Evolutionary conservation across 768 basidiomycete species (phyloP), one percentile per base, ranked within the genome.

Genomic region (Mycena vulgaris): DNA sequence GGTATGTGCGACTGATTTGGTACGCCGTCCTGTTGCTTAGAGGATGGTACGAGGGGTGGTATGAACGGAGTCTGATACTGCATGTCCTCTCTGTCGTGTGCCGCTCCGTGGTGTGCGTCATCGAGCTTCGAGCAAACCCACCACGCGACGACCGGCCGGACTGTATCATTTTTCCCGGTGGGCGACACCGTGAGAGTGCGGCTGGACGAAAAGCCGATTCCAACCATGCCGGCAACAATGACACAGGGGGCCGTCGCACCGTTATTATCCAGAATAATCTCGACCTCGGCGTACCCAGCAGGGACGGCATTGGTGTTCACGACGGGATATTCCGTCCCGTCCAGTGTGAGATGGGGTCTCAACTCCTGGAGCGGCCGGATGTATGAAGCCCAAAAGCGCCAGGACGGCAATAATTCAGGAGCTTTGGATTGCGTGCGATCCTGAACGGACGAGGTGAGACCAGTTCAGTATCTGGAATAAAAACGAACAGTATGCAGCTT

Each of bases 121-220:
- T 48, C 47, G 23, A 58, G 39, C 40, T 58, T 58, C n/a, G 57
- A 17, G 28, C 28, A 58, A n/a, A 58, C 30, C 57, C 57, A 58
- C 57, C 57, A 58, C 6, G 16, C 57, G 28, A 58, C 23, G 57
- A 58, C 57, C 16, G 57, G 57, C 19, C 57, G 3, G 16, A 58
- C 28, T 30, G 57, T 58, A n/a, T 60, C 58, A 16, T 60, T 60
- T 42, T n/a, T 60, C 28, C 58, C 58, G 30, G 42, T 48, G 17
- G 25, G 1, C 5, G 58, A 60, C 7, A 60, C 58, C 9, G 42
- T 2, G 28, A 3, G 27, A 11, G 39, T 31, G 52, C 63, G 52
- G 28, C 63, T 64, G 31, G 59, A 64, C 10, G 63, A 57, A 30
- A 57, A 48, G 9, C 63, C 63, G 53, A 65, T 65, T 23, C 63